Evolutionary conservation across 257 asterid genomes (phyloP).

Genomic region (Coffea eugenioides): DNA sequence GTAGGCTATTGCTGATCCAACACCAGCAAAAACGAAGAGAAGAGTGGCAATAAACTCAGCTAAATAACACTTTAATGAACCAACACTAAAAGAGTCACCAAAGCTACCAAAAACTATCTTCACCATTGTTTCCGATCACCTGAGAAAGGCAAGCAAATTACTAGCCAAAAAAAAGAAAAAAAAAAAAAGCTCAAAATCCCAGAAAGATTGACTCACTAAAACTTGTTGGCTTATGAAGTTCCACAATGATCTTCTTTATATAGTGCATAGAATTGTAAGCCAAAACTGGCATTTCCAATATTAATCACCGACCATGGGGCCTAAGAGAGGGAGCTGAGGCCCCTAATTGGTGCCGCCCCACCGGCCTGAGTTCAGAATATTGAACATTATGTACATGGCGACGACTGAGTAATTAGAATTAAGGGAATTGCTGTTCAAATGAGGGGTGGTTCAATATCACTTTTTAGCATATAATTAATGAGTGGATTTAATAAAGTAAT

Average conservation of each 20-base stretch:
- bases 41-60: slow-evolving; percentile 75
- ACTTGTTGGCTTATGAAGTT: slow-evolving; percentile 17
- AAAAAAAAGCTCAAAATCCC: slow-evolving; percentile 1
- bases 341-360: slow-evolving; percentile 59
- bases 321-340: slow-evolving; percentile 19
- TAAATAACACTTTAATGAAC: slow-evolving; percentile 48
- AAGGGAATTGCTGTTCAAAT: not conserved
- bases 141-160: not conserved
- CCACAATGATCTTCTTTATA: slow-evolving; percentile 29
- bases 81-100: slow-evolving; percentile 59
- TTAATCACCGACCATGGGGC: slow-evolving; percentile 53
- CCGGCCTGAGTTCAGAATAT: slow-evolving; percentile 43
- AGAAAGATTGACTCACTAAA: not conserved
- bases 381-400: slow-evolving; percentile 3
- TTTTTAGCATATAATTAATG: not conserved
- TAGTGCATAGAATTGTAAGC: slow-evolving; percentile 24
- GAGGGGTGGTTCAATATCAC: not conserved
- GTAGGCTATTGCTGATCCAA: slow-evolving; percentile 74
- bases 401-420: slow-evolving; percentile 13
- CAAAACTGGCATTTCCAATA: slow-evolving; percentile 13
- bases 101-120: slow-evolving; percentile 59
- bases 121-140: slow-evolving; percentile 41
- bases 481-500: not conserved
- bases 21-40: slow-evolving; percentile 80
- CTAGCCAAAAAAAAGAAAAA: not conserved